A percentile compares a stretch with the other conserved stretches of the same genome.
phyloP scores from a whole-genome alignment of 2,329 filamentous ascomycete species.

The Teratosphaeria zuluensis region DNA sequence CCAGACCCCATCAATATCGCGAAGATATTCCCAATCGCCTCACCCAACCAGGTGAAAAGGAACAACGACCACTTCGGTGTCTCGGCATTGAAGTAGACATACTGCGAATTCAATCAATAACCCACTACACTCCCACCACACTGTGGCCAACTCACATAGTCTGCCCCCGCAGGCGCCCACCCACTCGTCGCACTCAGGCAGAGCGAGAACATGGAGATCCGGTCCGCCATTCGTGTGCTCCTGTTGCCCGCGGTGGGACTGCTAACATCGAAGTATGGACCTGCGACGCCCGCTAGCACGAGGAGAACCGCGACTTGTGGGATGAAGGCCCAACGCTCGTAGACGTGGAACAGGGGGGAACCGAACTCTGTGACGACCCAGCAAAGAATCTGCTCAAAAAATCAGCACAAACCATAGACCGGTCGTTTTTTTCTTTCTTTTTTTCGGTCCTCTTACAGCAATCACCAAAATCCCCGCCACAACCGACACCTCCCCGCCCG shows the following conservation, averaged over 20 bases:
- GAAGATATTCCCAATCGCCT: conserved; percentile 50
- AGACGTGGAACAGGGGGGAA: conserved; percentile 57
- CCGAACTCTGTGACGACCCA: conserved; percentile 40
- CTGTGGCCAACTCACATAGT: conserved; percentile 35
- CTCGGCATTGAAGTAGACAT: conserved; percentile 53
- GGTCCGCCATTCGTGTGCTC: conserved; percentile 45
- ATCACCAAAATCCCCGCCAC: not conserved
- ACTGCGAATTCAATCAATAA: conserved; percentile 18
- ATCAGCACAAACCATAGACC: not conserved
- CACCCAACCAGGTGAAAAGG: conserved; percentile 45
- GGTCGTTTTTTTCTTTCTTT: too few relatives aligned
- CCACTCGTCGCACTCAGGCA: conserved; percentile 56
- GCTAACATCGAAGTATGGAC: conserved; percentile 45
- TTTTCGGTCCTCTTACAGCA: too few relatives aligned
- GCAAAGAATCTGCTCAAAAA: conserved; percentile 6
- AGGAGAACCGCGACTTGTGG: conserved; percentile 53
- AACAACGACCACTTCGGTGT: conserved; percentile 47
- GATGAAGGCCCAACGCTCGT: conserved; percentile 58
- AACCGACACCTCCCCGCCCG: not conserved
- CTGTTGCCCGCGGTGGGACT: conserved; percentile 40
- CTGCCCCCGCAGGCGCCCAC: conserved; percentile 53
- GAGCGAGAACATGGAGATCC: conserved; percentile 61
- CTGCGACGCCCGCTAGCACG: conserved; percentile 53
- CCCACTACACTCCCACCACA: not conserved
- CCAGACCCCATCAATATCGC: conserved; percentile 54